Base-by-base conservation (phyloP, 1,139 yeast species). In the Suhomyces yuchorum region DNA sequence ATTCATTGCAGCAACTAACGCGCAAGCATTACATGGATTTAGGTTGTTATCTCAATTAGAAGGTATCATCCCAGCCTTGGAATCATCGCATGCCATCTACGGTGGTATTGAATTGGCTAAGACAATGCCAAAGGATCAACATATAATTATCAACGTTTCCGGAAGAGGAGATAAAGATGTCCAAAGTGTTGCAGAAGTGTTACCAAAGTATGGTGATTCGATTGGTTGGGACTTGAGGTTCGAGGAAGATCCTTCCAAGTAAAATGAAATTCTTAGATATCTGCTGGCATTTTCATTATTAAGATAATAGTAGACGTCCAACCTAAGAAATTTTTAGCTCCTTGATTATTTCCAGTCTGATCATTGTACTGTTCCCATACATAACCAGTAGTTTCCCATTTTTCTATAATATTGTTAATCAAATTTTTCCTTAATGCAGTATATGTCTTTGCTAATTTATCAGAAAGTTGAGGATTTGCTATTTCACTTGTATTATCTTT, bases 121-220 rank as follows among this genome's bases (percentile, higher is more conserved):
- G 75, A 85, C 85, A 14, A 78, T 93, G 86, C 67, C 77, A 23
- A 81, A 85, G 57, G 97, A 87, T 56, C 81, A 91, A 71, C 84
- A 89, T 64, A 74, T 93, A 53, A 85, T 93, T 52, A 87, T 93
- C 62, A 90, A 91, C 65, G 81, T 93, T 51, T 89, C 97, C 45
- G 99, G 99, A 62, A 88, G 99, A 77, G 99, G 99, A 71, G 99
- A 95, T 68, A 93, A 93, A 76, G 99, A 93, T 66, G 99, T 93
- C 33, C 97, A 92, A 73, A 88, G 93, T 65, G 97, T 93, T 49
- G 99, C 99, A 37, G 97, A 93, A 68, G 82, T 86, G 44, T 78
- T 93, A 63, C 99, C 99, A 41, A 81, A 70, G 53, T 77, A 91
- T 51, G 99, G 99, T 40, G 95, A 93, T 44, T 67, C 84, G 67